Conservation (phyloP, 345 rosid genomes). For the Populus tremula region DNA sequence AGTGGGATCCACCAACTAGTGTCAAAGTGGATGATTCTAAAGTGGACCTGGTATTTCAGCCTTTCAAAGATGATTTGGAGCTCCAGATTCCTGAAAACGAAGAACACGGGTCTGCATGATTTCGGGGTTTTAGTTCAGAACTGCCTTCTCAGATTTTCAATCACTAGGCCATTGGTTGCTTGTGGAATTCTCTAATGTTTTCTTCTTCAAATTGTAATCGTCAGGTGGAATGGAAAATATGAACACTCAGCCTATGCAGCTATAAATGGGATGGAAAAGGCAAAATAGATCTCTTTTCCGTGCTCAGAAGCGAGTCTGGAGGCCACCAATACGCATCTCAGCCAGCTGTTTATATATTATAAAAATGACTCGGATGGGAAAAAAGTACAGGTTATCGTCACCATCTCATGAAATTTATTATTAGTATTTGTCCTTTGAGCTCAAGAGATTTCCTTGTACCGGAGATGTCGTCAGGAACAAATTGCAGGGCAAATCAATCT, state of each 20-base stretch:
- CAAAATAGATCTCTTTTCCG: neutral
- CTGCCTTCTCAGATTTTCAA: neutral
- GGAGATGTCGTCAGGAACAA: no score
- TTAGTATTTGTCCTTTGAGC: no score
- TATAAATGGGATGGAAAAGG: neutral
- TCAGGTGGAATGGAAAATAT: conserved; percentile 83
- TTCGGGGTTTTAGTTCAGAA: neutral
- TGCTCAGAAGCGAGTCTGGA: neutral
- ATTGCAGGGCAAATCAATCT: no score
- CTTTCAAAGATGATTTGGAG: conserved; percentile 57
- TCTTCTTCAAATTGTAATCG: neutral
- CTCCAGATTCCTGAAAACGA: conserved; percentile 71
- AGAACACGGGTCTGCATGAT: conserved; percentile 49
- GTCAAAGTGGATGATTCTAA: conserved; percentile 57
- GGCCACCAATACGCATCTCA: neutral
- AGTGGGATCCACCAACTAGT: conserved; percentile 75
- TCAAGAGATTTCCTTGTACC: no score
- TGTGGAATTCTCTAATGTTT: neutral
- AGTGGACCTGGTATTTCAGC: conserved; percentile 55
- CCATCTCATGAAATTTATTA: neutral
- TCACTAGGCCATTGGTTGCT: neutral
- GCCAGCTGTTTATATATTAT: neutral
- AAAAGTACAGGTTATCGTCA: neutral
- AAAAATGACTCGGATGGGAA: neutral
- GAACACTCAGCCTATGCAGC: conserved; percentile 56